phyloP scores from a whole-genome alignment of 2,329 filamentous ascomycete species.

The Aurifilum marmelostoma region DNA sequence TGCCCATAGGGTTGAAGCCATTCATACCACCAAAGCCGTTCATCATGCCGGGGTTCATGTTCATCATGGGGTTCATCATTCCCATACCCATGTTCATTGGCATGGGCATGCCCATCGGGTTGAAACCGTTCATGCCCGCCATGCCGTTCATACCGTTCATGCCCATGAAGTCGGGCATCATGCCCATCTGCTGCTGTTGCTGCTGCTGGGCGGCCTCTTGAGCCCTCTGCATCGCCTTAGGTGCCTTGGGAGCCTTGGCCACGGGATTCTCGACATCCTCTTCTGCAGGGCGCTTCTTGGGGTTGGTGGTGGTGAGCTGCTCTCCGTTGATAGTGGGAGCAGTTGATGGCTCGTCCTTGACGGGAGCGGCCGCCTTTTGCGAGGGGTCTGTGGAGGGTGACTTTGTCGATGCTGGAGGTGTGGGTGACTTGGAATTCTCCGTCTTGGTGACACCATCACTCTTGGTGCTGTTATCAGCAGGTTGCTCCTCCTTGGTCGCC shows the following conservation, averaged over 20 bases:
- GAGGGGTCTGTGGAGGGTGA: slow-evolving; percentile 35
- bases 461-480: slow-evolving; percentile 41
- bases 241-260: slow-evolving; percentile 67
- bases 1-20: slow-evolving; percentile 35
- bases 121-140: slow-evolving; percentile 48
- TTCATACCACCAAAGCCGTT: slow-evolving; percentile 42
- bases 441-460: slow-evolving; percentile 36
- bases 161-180: slow-evolving; percentile 36
- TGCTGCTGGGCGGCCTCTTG: slow-evolving; percentile 40
- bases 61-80: slow-evolving; percentile 32
- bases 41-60: slow-evolving; percentile 44
- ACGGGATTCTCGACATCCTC: slow-evolving; percentile 68
- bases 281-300: slow-evolving; percentile 84
- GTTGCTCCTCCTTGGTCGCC: slow-evolving; percentile 40
- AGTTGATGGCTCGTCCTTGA: slow-evolving; percentile 35
- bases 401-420: slow-evolving; percentile 37
- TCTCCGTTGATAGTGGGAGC: slow-evolving; percentile 32
- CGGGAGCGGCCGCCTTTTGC: slow-evolving; percentile 37
- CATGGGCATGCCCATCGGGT: slow-evolving; percentile 39
- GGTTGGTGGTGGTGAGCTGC: slow-evolving; percentile 35
- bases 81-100: slow-evolving; percentile 42
- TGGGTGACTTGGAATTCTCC: slow-evolving; percentile 43
- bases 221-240: slow-evolving; percentile 65
- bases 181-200: slow-evolving; percentile 37
- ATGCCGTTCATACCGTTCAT: slow-evolving; percentile 38